phyloP scores from a whole-genome alignment of 202 grass and related monocot species.

The Setaria viridis region DNA sequence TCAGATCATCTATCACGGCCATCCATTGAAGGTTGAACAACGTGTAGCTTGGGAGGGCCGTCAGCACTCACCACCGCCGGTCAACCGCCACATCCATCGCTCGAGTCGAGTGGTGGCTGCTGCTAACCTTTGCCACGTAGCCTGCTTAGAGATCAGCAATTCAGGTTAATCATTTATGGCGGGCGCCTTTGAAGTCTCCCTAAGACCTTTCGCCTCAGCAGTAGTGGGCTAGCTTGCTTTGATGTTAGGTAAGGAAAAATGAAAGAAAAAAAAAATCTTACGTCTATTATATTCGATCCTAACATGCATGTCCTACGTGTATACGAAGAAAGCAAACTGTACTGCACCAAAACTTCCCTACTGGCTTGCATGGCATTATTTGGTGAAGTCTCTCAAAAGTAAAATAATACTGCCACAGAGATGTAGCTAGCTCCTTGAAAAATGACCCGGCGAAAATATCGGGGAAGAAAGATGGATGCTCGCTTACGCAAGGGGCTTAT shows the following conservation, averaged over 20 bases:
- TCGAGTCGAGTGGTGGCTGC: neutral
- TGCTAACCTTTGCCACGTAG: neutral
- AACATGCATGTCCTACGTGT: too few species aligned
- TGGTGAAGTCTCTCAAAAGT: neutral
- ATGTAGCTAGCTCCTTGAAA: neutral
- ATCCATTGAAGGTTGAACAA: neutral
- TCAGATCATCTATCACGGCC: neutral
- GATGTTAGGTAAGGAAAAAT: too few species aligned
- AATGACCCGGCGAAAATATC: neutral
- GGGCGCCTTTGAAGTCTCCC: too few species aligned
- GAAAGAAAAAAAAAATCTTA: too few species aligned
- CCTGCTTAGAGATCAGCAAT: too few species aligned
- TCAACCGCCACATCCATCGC: neutral
- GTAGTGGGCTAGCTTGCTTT: too few species aligned
- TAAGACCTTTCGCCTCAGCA: too few species aligned
- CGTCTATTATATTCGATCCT: too few species aligned
- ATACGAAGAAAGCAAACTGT: too few species aligned
- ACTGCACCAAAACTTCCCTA: too few species aligned
- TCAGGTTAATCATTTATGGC: too few species aligned
- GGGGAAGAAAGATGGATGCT: neutral
- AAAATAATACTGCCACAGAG: too few species aligned
- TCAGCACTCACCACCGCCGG: neutral
- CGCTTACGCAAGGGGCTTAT: neutral
- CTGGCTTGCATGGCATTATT: neutral
- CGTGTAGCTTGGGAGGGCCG: neutral